Evolutionary conservation across 2,329 filamentous ascomycete genomes (phyloP).

Genomic region (Knoxdaviesia proteae): DNA sequence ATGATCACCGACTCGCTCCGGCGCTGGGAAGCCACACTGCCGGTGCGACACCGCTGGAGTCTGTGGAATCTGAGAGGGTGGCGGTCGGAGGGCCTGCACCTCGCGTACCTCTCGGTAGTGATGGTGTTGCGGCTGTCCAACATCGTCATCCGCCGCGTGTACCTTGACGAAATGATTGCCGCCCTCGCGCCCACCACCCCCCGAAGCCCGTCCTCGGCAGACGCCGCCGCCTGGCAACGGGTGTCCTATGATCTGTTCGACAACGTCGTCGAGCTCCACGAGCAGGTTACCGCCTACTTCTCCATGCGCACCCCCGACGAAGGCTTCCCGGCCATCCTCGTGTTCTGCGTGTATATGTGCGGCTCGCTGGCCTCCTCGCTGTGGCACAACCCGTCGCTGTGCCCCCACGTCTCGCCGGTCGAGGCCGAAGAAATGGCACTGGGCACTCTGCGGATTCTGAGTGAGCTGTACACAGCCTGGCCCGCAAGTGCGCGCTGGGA

Average conservation of each 20-base stretch:
- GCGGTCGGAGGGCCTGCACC: constrained; percentile 13
- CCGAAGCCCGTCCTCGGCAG: no score
- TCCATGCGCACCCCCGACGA: constrained; percentile 10
- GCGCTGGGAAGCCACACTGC: constrained; percentile 12
- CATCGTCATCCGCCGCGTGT: constrained; percentile 15
- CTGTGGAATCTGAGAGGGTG: constrained; percentile 16
- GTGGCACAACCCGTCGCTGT: constrained; percentile 11
- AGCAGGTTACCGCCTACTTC: constrained; percentile 15
- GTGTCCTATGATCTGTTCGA: constrained; percentile 14
- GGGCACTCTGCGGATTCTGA: constrained; percentile 8
- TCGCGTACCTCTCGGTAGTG: constrained; percentile 15
- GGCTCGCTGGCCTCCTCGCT: constrained; percentile 15
- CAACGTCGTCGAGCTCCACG: constrained; percentile 14
- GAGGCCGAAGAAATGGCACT: constrained; percentile 10
- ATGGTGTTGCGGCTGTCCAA: constrained; percentile 16
- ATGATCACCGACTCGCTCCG: constrained; percentile 5
- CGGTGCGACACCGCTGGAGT: constrained; percentile 12
- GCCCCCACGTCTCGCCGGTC: constrained; percentile 7
- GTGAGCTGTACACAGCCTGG: constrained; percentile 9
- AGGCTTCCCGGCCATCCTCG: constrained; percentile 15
- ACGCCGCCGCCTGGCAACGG: constrained; percentile 6
- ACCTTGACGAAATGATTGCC: constrained; percentile 12
- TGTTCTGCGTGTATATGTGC: constrained; percentile 19
- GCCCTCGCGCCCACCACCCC: constrained; percentile 1
- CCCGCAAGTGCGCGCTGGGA: constrained; percentile 8